phyloP scores from a whole-genome alignment of 371 early-diverging fungal species.

The Actinomucor elegans region DNA sequence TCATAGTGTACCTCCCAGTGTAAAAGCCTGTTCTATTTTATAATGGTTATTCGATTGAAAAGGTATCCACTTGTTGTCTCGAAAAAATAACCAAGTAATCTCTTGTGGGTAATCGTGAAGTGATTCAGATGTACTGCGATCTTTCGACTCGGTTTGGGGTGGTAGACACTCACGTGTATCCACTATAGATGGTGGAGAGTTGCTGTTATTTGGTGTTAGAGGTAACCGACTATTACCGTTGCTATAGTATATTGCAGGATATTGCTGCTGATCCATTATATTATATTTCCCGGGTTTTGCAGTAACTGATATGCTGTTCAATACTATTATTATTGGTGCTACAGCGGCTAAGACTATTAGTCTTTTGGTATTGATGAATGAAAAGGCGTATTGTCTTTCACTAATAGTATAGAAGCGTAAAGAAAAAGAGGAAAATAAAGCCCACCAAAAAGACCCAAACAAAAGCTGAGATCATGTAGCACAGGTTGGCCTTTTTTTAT shows the following conservation, averaged over 20 bases:
- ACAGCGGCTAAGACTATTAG: no score
- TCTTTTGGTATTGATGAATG: no score
- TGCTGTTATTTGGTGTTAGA: slow-evolving; percentile 14
- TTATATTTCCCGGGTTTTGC: no score
- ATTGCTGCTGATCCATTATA: no score
- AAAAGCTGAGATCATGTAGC: no score
- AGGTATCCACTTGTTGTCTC: slow-evolving; percentile 51
- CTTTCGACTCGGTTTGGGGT: background rate
- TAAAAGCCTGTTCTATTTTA: slow-evolving; percentile 53
- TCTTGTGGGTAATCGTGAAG: slow-evolving; percentile 37
- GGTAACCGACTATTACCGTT: slow-evolving; percentile 9
- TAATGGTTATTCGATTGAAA: slow-evolving; percentile 48
- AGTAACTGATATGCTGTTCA: no score
- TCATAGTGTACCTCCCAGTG: slow-evolving; percentile 40
- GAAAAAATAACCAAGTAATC: slow-evolving; percentile 53
- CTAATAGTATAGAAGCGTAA: no score
- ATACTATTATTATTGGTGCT: no score
- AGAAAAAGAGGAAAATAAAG: no score
- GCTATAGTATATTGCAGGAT: slow-evolving; percentile 1
- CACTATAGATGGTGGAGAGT: background rate
- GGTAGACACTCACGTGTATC: slow-evolving; percentile 2
- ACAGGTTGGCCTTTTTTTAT: no score
- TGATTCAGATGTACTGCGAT: slow-evolving; percentile 3
- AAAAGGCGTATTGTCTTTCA: no score
- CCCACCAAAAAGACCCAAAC: no score